Percentiles rank a stretch among this genome's conserved stretches.
These are phyloP conservation scores for Stygiomarasmius scandens DNA, from an alignment of 1,284 basidiomycete genomes.

Conservation along the genomic window DNA sequence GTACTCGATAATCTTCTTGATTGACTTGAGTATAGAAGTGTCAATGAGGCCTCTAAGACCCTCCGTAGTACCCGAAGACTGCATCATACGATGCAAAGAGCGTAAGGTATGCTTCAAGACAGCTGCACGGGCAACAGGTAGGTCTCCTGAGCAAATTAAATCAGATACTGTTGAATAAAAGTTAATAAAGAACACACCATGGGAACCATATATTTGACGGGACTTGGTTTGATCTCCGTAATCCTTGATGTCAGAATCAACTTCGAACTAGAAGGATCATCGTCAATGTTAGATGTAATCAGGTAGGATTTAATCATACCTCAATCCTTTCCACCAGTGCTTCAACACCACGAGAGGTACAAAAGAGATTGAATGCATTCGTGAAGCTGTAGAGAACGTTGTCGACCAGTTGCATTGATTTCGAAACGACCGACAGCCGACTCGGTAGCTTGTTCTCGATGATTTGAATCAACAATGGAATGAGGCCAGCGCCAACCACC, in stretches of 20 bases:
- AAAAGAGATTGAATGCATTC: conserved; percentile 89
- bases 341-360: conserved; percentile 84
- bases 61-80: conserved; percentile 91
- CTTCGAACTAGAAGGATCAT: conserved; percentile 40
- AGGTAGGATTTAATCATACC: conserved; percentile 44
- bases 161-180: conserved; percentile 5
- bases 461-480: conserved; percentile 88
- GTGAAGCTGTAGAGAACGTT: conserved; percentile 89
- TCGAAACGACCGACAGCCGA: conserved; percentile 76
- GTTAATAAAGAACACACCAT: conserved; percentile 45
- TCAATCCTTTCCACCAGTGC: conserved; percentile 85
- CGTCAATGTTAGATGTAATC: conserved; percentile 1
- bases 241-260: conserved; percentile 67
- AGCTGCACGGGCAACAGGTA: conserved; percentile 70
- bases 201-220: conserved; percentile 55
- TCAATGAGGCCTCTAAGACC: conserved; percentile 95
- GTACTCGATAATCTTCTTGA: conserved; percentile 88
- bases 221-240: conserved; percentile 46
- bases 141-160: conserved; percentile 44
- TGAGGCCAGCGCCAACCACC: conserved; percentile 95
- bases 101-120: conserved; percentile 91
- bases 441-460: conserved; percentile 76
- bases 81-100: conserved; percentile 96
- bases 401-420: conserved; percentile 91
- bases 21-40: conserved; percentile 82